Evolutionary conservation across 1,284 basidiomycete species (phyloP).

Genomic region (Farysia itapuensis): DNA sequence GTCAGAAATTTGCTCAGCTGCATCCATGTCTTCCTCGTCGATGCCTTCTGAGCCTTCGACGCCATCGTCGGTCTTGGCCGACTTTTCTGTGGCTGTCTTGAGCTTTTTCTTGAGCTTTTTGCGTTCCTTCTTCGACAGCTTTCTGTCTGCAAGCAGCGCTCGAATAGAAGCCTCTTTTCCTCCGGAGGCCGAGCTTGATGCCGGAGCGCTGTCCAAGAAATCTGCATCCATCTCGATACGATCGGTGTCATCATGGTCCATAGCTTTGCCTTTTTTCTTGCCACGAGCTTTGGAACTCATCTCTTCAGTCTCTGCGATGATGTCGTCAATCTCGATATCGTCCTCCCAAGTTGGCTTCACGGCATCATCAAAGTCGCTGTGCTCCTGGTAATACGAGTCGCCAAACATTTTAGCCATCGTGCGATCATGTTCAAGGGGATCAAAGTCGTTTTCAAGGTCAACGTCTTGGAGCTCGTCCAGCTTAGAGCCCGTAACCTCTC

Average conservation of each 20-base stretch:
- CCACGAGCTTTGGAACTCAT: conserved; percentile 41
- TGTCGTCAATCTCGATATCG: conserved; percentile 78
- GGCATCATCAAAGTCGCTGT: conserved; percentile 30
- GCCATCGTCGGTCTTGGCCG: conserved; percentile 19
- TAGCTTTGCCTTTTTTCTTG: conserved; percentile 64
- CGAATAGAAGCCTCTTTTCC: conserved; percentile 28
- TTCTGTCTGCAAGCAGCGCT: conserved; percentile 57
- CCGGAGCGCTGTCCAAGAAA: conserved; percentile 57
- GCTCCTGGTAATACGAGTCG: conserved; percentile 46
- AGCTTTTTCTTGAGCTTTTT: conserved; percentile 64
- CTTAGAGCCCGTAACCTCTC: conserved; percentile 49
- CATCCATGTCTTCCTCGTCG: conserved; percentile 24
- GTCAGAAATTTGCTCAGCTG: not conserved
- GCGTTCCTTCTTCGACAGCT: conserved; percentile 77
- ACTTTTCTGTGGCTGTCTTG: conserved; percentile 55
- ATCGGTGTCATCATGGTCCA: conserved; percentile 61
- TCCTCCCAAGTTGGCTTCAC: conserved; percentile 84
- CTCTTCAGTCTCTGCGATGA: conserved; percentile 64
- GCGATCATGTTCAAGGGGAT: conserved; percentile 54
- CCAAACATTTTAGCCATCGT: conserved; percentile 52
- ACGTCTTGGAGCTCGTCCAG: conserved; percentile 40
- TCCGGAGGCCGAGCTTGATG: conserved; percentile 7
- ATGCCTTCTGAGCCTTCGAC: conserved; percentile 20
- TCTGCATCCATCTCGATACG: conserved; percentile 75
- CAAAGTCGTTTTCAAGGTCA: conserved; percentile 56